A percentile compares a stretch with the other conserved stretches of the same genome.
Conservation (phyloP, 129 eudicot genomes). For the Rutidosis leptorrhynchoides region DNA sequence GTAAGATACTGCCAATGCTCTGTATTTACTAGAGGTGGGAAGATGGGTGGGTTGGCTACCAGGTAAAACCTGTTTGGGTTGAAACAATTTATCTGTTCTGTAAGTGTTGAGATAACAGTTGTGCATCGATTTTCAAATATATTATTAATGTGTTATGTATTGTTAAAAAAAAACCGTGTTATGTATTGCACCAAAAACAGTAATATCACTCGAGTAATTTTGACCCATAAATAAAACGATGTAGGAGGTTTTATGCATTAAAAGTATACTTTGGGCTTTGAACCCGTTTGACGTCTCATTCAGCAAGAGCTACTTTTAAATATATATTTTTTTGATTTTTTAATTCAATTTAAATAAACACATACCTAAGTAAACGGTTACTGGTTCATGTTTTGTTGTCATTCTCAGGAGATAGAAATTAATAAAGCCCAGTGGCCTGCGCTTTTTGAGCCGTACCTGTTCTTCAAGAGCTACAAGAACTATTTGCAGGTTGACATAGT, state of each 20-base stretch:
- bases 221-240: background rate
- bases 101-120: background rate
- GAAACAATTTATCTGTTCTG: background rate
- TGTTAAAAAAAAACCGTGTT: no score
- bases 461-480: slow-evolving; percentile 82
- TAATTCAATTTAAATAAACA: background rate
- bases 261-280: background rate
- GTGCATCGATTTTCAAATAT: background rate
- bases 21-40: slow-evolving; percentile 7
- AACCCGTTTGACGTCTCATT: background rate
- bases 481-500: slow-evolving; percentile 81
- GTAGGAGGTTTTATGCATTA: background rate
- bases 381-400: slow-evolving; percentile 9
- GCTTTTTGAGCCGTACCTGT: slow-evolving; percentile 74
- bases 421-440: slow-evolving; percentile 67
- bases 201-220: background rate
- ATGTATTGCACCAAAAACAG: no score
- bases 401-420: slow-evolving; percentile 79
- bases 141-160: no score
- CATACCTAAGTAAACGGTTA: background rate
- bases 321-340: background rate
- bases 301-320: background rate
- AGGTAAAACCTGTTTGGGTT: background rate
- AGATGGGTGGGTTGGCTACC: slow-evolving; percentile 15
- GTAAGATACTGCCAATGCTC: slow-evolving; percentile 23